A percentile compares a stretch with the other conserved stretches of the same genome.
These are phyloP conservation scores for Allantophomopsis cytisporea DNA, from an alignment of 2,329 filamentous ascomycete genomes.

Conservation along the genomic window DNA sequence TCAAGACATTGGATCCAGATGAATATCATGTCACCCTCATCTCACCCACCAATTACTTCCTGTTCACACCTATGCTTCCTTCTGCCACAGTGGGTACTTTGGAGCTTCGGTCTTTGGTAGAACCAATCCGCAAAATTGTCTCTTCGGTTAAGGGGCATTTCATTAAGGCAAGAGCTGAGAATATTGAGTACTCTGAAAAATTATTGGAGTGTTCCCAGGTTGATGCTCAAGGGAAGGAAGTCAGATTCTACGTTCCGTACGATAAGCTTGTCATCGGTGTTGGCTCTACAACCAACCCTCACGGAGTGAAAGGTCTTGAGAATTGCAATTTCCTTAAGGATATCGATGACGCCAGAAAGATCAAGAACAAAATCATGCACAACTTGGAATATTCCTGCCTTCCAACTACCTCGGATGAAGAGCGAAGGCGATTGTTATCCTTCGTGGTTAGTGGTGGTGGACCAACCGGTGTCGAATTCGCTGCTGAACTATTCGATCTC, in stretches of 20 bases:
- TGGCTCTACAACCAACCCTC: conserved; percentile 83
- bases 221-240: conserved; percentile 57
- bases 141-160: conserved; percentile 73
- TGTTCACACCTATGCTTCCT: conserved; percentile 96
- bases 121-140: conserved; percentile 81
- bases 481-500: conserved; percentile 89
- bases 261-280: conserved; percentile 92
- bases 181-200: conserved; percentile 85
- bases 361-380: conserved; percentile 75
- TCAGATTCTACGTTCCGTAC: conserved; percentile 87
- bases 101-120: conserved; percentile 79
- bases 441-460: conserved; percentile 95
- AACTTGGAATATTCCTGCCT: conserved; percentile 87
- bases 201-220: conserved; percentile 74
- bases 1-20: conserved; percentile 81
- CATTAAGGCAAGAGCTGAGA: conserved; percentile 71
- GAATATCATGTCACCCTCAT: conserved; percentile 95
- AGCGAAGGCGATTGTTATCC: conserved; percentile 75
- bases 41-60: conserved; percentile 89
- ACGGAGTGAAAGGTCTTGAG: conserved; percentile 89
- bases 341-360: conserved; percentile 79
- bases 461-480: conserved; percentile 94
- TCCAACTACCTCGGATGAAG: conserved; percentile 82
- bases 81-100: conserved; percentile 94
- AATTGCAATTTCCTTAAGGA: conserved; percentile 93